Conservation (phyloP, 805 yeast species). For the Saturnispora zaruensis region DNA sequence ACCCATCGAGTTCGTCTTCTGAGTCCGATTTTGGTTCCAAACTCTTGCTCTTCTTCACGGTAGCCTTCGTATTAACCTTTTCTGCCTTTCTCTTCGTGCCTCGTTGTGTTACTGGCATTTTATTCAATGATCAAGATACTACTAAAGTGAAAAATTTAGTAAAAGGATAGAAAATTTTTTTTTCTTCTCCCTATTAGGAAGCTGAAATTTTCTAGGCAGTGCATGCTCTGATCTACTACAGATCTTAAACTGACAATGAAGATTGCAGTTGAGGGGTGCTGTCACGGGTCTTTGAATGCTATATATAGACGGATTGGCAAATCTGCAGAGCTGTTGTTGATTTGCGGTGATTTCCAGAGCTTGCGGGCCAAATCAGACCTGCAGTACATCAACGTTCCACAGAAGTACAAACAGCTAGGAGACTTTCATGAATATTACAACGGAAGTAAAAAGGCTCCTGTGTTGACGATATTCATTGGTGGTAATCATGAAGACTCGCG, state of each 20-base stretch:
- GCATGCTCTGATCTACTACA: background rate
- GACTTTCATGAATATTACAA: constrained; percentile 70
- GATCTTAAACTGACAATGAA: constrained; percentile 10
- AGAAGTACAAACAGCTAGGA: constrained; percentile 64
- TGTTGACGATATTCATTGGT: constrained; percentile 75
- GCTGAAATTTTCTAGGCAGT: constrained; percentile 1
- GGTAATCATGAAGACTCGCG: constrained; percentile 93
- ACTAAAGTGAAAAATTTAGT: background rate
- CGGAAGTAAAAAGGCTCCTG: constrained; percentile 57
- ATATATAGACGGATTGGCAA: constrained; percentile 37
- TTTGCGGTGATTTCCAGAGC: constrained; percentile 92
- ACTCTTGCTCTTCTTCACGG: constrained; percentile 23
- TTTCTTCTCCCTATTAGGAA: background rate
- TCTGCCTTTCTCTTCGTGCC: constrained; percentile 19
- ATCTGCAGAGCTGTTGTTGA: constrained; percentile 52
- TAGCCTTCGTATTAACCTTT: constrained; percentile 2
- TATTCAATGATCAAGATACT: background rate
- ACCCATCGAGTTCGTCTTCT: constrained; percentile 25
- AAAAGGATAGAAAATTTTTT: constrained; percentile 4
- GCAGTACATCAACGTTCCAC: constrained; percentile 66
- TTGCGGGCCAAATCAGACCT: constrained; percentile 57
- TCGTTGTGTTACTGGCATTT: constrained; percentile 17
- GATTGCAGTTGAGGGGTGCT: constrained; percentile 80
- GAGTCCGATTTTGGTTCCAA: constrained; percentile 14
- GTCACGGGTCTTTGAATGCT: constrained; percentile 68